These are phyloP conservation scores for Phytopythium delawarense DNA, from an alignment of 352 stramenopile species.

Conservation along the genomic window DNA sequence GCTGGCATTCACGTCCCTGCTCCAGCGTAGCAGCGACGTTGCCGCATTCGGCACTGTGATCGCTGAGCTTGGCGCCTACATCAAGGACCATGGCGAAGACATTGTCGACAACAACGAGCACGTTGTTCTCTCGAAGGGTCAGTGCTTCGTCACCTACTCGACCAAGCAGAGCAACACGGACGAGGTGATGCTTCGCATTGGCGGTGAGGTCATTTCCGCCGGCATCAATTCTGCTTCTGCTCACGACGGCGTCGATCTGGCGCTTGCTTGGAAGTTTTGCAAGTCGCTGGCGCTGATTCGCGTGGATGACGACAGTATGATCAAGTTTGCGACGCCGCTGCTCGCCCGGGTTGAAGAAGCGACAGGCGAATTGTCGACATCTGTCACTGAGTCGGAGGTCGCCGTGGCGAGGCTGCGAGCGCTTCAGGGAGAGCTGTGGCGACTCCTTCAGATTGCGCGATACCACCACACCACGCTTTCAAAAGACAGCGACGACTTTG, in stretches of 20 bases:
- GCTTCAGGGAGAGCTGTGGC: constrained; percentile 64
- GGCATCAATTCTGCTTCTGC: not conserved
- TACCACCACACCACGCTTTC: constrained; percentile 18
- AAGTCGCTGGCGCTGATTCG: constrained; percentile 51
- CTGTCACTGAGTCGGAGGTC: not conserved
- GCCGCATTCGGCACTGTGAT: constrained; percentile 50
- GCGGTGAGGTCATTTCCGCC: constrained; percentile 14
- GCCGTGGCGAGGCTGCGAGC: constrained; percentile 13
- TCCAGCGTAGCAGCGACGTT: constrained; percentile 19
- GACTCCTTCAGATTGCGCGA: constrained; percentile 53
- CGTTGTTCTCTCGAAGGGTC: constrained; percentile 34
- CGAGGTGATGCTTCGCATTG: constrained; percentile 26
- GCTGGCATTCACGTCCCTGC: constrained; percentile 46
- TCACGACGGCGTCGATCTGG: constrained; percentile 19
- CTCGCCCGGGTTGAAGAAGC: constrained; percentile 31
- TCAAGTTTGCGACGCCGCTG: constrained; percentile 36
- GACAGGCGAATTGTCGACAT: constrained; percentile 8
- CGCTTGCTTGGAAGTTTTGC: constrained; percentile 72
- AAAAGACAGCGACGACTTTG: constrained; percentile 20
- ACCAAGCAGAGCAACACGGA: constrained; percentile 11
- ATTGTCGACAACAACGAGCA: constrained; percentile 42
- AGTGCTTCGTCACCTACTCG: constrained; percentile 29
- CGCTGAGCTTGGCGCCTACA: constrained; percentile 46
- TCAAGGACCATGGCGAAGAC: constrained; percentile 33
- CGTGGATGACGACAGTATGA: constrained; percentile 31